A percentile compares a stretch with the other conserved stretches of the same genome.
Evolutionary conservation across 2,329 filamentous ascomycete genomes (phyloP).

Genomic region (Scedosporium aurantiacum): DNA sequence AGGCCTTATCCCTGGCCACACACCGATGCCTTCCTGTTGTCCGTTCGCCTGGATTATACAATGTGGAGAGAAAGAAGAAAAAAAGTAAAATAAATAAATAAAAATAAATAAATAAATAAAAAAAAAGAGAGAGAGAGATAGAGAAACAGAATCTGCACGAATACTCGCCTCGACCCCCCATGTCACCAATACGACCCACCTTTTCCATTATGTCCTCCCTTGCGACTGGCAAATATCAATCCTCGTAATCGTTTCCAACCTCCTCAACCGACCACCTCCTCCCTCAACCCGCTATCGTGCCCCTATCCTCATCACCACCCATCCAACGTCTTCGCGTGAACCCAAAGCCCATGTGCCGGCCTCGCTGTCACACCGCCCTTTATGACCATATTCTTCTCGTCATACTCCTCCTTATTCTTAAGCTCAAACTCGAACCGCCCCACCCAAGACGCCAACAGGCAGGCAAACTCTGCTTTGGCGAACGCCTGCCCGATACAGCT

Average conservation of each 20-base stretch:
- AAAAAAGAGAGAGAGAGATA: too few species aligned
- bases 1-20: too few species aligned
- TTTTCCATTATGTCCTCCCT: too few species aligned
- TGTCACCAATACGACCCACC: too few species aligned
- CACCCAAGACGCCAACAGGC: slow-evolving; percentile 64
- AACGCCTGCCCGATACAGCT: slow-evolving; percentile 78
- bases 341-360: slow-evolving; percentile 61
- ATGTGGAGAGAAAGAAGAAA: too few species aligned
- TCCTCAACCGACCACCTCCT: neutral
- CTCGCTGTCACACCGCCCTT: slow-evolving; percentile 60
- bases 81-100: too few species aligned
- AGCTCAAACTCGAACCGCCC: slow-evolving; percentile 60
- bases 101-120: too few species aligned
- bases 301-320: slow-evolving; percentile 42
- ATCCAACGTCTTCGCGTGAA: slow-evolving; percentile 55
- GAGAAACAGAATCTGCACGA: too few species aligned
- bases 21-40: too few species aligned
- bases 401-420: slow-evolving; percentile 46
- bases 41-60: too few species aligned
- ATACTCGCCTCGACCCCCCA: too few species aligned
- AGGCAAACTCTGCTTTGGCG: slow-evolving; percentile 75
- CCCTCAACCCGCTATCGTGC: neutral
- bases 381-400: slow-evolving; percentile 51
- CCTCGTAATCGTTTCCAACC: neutral
- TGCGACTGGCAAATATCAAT: neutral